phyloP scores from a whole-genome alignment of 169 alveolate genomes.

The Cryptosporidium ryanae region DNA sequence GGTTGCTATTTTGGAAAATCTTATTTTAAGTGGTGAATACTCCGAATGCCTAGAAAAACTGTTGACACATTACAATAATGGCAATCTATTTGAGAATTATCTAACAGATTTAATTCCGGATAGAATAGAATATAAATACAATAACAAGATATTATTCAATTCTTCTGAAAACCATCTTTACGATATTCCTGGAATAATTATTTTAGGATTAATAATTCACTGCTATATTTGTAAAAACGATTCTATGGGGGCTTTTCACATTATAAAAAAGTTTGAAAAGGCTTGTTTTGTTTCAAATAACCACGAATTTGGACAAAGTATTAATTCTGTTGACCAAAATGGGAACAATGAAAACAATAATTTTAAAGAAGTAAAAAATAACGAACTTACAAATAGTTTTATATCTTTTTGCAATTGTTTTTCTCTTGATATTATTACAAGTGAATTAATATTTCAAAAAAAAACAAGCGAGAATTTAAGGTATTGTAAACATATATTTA shows the following conservation, averaged over 20 bases:
- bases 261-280: conserved; percentile 36
- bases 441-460: not conserved
- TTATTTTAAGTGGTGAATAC: conserved; percentile 15
- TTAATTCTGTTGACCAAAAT: not conserved
- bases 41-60: conserved; percentile 3
- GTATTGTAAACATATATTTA: conserved; percentile 6
- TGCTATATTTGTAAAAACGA: conserved; percentile 64
- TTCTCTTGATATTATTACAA: conserved; percentile 2
- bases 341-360: not conserved
- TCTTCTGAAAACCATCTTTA: conserved; percentile 25
- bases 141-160: not conserved
- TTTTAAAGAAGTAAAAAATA: not conserved
- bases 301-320: not conserved
- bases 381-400: not conserved
- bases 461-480: not conserved
- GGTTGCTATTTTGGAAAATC: not conserved
- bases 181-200: conserved; percentile 46
- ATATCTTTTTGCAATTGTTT: conserved; percentile 50
- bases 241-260: conserved; percentile 14
- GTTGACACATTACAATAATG: conserved; percentile 24
- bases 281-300: conserved; percentile 12
- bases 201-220: conserved; percentile 56
- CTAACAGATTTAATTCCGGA: conserved; percentile 3
- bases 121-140: conserved; percentile 23
- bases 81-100: conserved; percentile 13